Base-by-base conservation (phyloP, 2,329 filamentous ascomycete genomes). In the Ceratocystiopsis brevicomis region DNA sequence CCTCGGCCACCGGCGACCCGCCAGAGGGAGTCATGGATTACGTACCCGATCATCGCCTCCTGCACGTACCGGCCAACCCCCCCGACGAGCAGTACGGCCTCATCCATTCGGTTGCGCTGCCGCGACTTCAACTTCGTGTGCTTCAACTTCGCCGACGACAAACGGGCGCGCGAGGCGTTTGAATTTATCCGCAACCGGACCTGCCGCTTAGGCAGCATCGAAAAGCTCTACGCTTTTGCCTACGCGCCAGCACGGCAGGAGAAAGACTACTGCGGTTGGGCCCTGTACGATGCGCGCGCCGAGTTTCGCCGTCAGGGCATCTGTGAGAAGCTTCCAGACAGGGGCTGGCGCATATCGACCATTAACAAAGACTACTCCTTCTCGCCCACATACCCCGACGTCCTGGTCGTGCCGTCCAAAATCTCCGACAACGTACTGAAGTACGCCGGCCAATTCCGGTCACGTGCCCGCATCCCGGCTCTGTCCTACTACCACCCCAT, bases 351-450 rank as follows among this genome's bases (percentile, higher is more conserved):
- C 48, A 75, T 98, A 56, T 87, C 85, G 10, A 74, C 74, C 42
- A 86, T 98, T 62, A 98, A 98, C 60, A 66, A 73, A 42, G 84
- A 94, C 60, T 96, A 94, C 57, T 67, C 66, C 50, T 96, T 95
- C 56, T 94, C 87, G 42, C 80, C 86, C 21, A 96, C 90, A 3
- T 98, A 98, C 57, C 90, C 90, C 13, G 76, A 78, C 4, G 57
- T 93, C 39, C 68, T 98, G 19, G 80, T 80, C 12, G 87, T 98
- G 16, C 90, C 90, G 18, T 76, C 79, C 19, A 76, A 73, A 46
- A 93, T 98, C 51, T 96, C 88, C n/a, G 90, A 98, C 60, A 95
- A 90, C 55, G 86, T 88, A 40, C 72, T 98, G 41, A 94, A 94
- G 55, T 93, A 98, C 56, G 90, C 87, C 21, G 81, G 78, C 46